phyloP scores from a whole-genome alignment of 2,329 filamentous ascomycete genomes.

The Fusarium pseudoanthophilum region DNA sequence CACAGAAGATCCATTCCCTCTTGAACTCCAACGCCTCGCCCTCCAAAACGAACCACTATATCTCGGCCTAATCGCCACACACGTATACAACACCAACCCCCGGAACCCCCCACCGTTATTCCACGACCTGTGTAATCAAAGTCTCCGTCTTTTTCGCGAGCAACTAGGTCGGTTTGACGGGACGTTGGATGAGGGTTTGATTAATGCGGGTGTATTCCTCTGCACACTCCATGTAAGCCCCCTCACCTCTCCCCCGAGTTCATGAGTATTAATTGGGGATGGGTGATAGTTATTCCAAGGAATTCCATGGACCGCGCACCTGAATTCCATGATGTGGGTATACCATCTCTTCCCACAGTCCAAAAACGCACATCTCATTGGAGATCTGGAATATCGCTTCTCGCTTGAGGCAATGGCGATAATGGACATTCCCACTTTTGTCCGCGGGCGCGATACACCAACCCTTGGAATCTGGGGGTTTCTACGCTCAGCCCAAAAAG shows the following conservation, averaged over 20 bases:
- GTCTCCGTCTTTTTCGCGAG: slow-evolving; percentile 20
- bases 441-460: slow-evolving; percentile 16
- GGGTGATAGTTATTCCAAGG: slow-evolving; percentile 27
- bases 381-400: neutral
- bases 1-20: slow-evolving; percentile 12
- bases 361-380: slow-evolving; percentile 5
- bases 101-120: slow-evolving; percentile 1
- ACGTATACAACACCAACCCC: slow-evolving; percentile 21
- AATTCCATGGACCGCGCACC: slow-evolving; percentile 22
- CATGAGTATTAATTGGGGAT: no score
- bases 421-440: slow-evolving; percentile 39
- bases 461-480: slow-evolving; percentile 29
- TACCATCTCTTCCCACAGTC: slow-evolving; percentile 23
- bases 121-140: slow-evolving; percentile 19
- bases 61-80: slow-evolving; percentile 19
- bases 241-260: no score
- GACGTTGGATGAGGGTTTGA: neutral
- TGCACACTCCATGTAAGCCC: slow-evolving; percentile 28
- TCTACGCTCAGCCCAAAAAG: slow-evolving; percentile 9
- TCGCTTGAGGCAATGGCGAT: slow-evolving; percentile 31
- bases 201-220: slow-evolving; percentile 21
- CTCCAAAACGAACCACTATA: slow-evolving; percentile 20
- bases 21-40: neutral
- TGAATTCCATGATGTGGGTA: slow-evolving; percentile 32
- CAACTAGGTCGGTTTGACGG: slow-evolving; percentile 15